Evolutionary conservation across 495 filamentous ascomycete species (phyloP), one percentile per base, ranked within the genome.

Genomic region (Aspergillus bridgeri): DNA sequence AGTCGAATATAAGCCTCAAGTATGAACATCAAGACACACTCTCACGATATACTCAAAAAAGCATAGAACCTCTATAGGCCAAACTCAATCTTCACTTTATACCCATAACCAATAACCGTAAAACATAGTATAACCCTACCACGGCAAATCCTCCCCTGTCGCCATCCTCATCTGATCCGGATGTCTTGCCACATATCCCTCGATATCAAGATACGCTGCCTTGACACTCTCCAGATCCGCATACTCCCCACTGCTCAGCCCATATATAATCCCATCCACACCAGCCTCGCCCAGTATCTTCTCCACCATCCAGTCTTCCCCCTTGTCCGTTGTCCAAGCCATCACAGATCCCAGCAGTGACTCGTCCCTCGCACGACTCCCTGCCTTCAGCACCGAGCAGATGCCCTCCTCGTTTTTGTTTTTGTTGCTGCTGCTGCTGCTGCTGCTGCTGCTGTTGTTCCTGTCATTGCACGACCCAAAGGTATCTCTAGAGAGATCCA

Each of bases 251-350:
- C 20, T 24, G 27, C 21, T 18, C 15, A 50, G 25, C 2, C 55
- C 55, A 29, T 51, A 51, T n/a, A 58, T 58, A n/a, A 58, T n/a
- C 2, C 55, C 47, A 29, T 58, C 55, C 7, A 58, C 33, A 5
- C 13, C 19, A 2, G 47, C 55, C 9, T 25, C 24, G 15, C 13
- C 6, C 3, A 58, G 21, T 19, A 58, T 6, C 48, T 45, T 8
- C 9, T 17, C 0, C 48, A 51, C 55, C 13, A 25, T n/a, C 22
- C 45, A 22, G 0, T 19, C 27, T 13, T 46, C 38, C 21, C 38
- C 42, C 15, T 45, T n/a, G 2, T 29, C 22, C 11, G 48, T 58
- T 17, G 38, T 58, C 55, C 55, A 58, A 2, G 13, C 22, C 18
- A 58, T 42, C 8, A 58, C 55, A 33, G 51, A 45, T 19, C 55